Conservation (phyloP, 2,329 filamentous ascomycete genomes). For the Penicillium polonicum region DNA sequence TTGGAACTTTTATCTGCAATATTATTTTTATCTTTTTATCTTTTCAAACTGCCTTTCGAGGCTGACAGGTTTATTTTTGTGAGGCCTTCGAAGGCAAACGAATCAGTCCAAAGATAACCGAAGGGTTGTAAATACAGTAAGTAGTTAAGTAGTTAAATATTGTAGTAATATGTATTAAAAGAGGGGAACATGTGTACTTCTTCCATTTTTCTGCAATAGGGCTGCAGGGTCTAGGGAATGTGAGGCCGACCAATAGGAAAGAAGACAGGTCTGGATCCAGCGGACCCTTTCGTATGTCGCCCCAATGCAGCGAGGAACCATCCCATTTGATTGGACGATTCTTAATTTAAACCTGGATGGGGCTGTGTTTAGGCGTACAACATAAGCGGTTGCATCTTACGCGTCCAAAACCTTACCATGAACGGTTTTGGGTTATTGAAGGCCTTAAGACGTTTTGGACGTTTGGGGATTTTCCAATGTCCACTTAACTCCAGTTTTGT, state of each 20-base stretch:
- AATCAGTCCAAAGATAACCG: neutral
- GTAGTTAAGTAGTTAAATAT: too few relatives aligned
- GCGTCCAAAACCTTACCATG: neutral
- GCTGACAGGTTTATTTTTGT: too few relatives aligned
- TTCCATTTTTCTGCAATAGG: neutral
- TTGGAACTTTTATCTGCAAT: neutral
- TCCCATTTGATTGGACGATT: neutral
- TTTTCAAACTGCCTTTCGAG: too few relatives aligned
- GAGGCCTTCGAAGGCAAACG: neutral
- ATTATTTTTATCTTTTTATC: neutral
- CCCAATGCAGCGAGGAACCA: neutral
- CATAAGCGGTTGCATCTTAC: neutral
- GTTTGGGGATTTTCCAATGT: neutral
- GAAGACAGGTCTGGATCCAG: neutral
- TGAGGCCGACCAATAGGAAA: neutral
- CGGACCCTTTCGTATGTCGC: neutral
- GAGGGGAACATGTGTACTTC: neutral
- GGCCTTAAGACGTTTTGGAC: neutral
- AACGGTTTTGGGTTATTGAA: neutral
- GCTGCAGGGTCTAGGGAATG: constrained; percentile 3
- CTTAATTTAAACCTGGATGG: constrained; percentile 4
- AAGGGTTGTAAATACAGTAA: neutral
- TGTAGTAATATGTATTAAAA: neutral
- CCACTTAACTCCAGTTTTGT: neutral
- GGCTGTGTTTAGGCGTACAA: neutral